These are phyloP conservation scores for Oemleria cerasiformis DNA, from an alignment of 306 rosid species.

Conservation along the genomic window DNA sequence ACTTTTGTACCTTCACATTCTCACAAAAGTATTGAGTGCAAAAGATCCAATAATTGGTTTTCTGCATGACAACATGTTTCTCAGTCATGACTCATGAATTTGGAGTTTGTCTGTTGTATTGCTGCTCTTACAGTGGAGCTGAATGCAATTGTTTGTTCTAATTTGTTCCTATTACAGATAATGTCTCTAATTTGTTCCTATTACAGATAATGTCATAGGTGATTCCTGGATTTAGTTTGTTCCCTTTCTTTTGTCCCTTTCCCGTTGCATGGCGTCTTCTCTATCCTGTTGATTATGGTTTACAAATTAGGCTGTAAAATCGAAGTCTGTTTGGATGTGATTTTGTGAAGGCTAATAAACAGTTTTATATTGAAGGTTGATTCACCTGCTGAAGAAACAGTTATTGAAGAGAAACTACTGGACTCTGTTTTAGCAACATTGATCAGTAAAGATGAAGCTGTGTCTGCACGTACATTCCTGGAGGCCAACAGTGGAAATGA, in stretches of 20 bases:
- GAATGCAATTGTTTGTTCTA: background rate
- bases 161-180: background rate
- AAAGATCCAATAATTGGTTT: background rate
- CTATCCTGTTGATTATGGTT: background rate
- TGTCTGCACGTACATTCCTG: conserved; percentile 53
- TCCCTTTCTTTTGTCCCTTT: background rate
- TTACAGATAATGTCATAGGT: background rate
- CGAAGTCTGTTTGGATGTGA: background rate
- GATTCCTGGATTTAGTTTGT: background rate
- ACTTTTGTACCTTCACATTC: too few species aligned
- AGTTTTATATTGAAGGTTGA: conserved; percentile 39
- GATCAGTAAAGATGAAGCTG: conserved; percentile 37
- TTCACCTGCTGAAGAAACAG: conserved; percentile 40
- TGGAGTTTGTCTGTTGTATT: background rate
- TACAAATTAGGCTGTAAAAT: background rate
- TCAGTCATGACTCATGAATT: conserved; percentile 7
- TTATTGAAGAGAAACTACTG: conserved; percentile 52
- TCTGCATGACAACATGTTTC: background rate
- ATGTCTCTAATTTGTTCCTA: background rate
- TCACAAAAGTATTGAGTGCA: background rate
- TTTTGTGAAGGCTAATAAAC: conserved; percentile 19
- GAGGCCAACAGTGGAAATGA: conserved; percentile 54
- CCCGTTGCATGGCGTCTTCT: background rate
- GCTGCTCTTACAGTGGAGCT: background rate
- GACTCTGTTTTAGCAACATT: conserved; percentile 59